Evolutionary conservation across 768 basidiomycete species (phyloP), one percentile per base, ranked within the genome.

Genomic region (Termitomyces sp.): DNA sequence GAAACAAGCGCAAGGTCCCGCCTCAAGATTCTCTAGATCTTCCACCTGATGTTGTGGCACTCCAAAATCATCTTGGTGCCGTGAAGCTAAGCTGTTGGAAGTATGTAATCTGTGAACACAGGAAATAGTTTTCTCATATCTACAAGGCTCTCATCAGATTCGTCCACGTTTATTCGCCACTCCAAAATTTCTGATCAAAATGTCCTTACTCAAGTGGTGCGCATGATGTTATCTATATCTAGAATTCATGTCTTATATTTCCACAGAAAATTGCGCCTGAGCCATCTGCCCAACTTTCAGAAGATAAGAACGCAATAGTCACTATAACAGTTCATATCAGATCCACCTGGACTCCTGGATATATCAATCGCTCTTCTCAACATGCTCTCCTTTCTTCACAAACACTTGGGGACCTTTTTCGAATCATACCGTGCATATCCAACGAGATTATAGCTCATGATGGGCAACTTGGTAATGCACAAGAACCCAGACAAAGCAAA

Each of bases 321-420:
- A 84, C 80, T 36, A 67, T 89, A 36, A 83, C 88, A 3, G 74
- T 90, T 8, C 80, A 90, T 68, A 82, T 81, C 64, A 84, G 81
- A 59, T 74, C 87, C 31, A 67, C 81, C 25, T 91, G 88, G 86
- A 78, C 82, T 25, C 82, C 82, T 57, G 84, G 83, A 56, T 80
- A 82, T 56, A 74, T 88, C 11, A 76, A 77, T 51, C 87, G 88
- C 42, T 74, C 80, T 60, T 92, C 91, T 9, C 87, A 87, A 66
- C 89, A 92, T 68, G 82, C 80, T 11, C 69, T 90, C 7, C 70
- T 88, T 15, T 86, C 89, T n/a, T 86, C 86, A 5, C 88, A 92
- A 67, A 89, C 86, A 0, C 80, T 94, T 3, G 80, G 78, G 20
- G 87, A 91, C 62, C 70, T 93, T 12, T 81, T 81, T 59, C 72